Conservation (phyloP, 2,329 filamentous ascomycete species). For the Cytospora chrysosperma region DNA sequence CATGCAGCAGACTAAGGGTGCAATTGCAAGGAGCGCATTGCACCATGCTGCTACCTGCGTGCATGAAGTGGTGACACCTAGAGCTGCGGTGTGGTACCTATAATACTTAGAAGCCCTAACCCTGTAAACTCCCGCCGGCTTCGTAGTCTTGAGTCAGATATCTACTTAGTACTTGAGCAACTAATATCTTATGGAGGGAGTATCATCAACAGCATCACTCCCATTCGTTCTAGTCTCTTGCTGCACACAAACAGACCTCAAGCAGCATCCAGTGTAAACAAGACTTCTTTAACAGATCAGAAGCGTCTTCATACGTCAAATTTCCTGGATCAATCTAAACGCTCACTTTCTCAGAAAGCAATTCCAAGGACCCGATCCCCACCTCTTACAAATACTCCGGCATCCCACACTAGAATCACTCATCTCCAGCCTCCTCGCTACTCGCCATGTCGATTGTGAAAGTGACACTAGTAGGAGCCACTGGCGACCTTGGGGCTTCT, state of each 20-base stretch:
- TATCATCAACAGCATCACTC: not conserved
- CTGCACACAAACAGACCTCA: not conserved
- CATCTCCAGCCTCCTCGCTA: not conserved
- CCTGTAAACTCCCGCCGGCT: not conserved
- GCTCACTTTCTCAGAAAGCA: not conserved
- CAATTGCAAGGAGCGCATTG: no score
- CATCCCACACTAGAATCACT: not conserved
- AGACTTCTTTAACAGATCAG: not conserved
- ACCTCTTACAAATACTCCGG: not conserved
- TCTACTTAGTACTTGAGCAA: no score
- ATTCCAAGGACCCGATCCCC: not conserved
- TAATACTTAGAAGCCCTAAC: not conserved
- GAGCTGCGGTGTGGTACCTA: no score
- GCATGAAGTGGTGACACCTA: no score
- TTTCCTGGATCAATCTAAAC: not conserved
- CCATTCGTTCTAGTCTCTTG: not conserved
- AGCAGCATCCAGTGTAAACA: not conserved
- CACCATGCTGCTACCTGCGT: no score
- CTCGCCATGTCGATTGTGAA: constrained; percentile 34
- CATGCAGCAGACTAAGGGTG: no score
- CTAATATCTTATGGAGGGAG: no score
- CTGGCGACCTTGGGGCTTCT: constrained; percentile 37
- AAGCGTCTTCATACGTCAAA: no score
- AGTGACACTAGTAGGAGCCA: constrained; percentile 40
- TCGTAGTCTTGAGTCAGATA: not conserved